phyloP scores from a whole-genome alignment of 2,329 filamentous ascomycete genomes.

The Phialophora verrucosa region DNA sequence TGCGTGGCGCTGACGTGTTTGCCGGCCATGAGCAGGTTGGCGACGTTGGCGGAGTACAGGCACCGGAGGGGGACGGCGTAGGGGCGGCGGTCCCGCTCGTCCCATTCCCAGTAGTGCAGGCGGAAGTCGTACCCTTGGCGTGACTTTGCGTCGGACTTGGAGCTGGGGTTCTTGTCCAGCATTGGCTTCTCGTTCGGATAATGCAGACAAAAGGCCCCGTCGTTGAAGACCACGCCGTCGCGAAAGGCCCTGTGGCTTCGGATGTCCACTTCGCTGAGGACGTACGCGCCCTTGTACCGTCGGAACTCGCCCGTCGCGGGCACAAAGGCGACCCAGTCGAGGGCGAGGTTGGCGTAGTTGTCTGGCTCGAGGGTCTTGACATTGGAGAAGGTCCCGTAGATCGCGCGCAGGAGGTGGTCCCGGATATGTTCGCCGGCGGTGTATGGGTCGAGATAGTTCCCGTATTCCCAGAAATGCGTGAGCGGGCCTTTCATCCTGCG shows the following conservation, averaged over 20 bases:
- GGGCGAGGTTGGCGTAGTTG: conserved; percentile 33
- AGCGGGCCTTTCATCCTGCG: conserved; percentile 14
- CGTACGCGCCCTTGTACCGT: conserved; percentile 19
- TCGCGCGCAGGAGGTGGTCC: conserved; percentile 32
- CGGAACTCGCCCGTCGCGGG: conserved; percentile 21
- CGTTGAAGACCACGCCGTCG: conserved; percentile 89
- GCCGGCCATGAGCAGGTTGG: conserved; percentile 21
- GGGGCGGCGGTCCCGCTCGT: conserved; percentile 14
- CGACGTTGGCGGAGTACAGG: conserved; percentile 14
- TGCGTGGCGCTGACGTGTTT: conserved; percentile 23
- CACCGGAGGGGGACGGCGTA: conserved; percentile 19
- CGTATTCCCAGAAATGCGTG: conserved; percentile 26
- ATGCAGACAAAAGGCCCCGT: conserved; percentile 82
- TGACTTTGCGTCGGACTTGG: background rate
- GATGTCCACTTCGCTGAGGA: conserved; percentile 18
- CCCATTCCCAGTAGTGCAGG: conserved; percentile 21
- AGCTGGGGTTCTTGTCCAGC: background rate
- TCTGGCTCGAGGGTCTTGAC: conserved; percentile 30
- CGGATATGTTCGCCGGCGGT: conserved; percentile 30
- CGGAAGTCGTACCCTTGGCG: conserved; percentile 17
- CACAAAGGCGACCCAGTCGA: conserved; percentile 31
- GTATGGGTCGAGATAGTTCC: conserved; percentile 34
- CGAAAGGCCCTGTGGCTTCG: conserved; percentile 11
- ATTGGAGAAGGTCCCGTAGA: conserved; percentile 37
- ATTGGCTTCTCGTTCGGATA: conserved; percentile 7